phyloP scores from a whole-genome alignment of 2,329 filamentous ascomycete species.

The Penicillium brevicompactum region DNA sequence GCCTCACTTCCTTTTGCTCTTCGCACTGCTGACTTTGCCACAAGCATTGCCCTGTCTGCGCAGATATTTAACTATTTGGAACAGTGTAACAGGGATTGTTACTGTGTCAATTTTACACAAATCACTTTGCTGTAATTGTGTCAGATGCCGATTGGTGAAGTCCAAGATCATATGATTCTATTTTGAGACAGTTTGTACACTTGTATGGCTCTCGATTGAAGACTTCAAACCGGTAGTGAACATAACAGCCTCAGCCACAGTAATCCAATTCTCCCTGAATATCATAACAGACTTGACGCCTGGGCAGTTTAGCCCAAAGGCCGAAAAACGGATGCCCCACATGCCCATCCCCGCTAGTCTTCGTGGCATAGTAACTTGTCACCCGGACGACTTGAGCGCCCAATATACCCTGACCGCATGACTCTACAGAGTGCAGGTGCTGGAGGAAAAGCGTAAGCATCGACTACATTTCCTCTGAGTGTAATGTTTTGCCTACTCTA shows the following conservation, averaged over 20 bases:
- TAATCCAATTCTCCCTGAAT: neutral
- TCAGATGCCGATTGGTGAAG: no score
- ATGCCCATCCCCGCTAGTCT: constrained; percentile 47
- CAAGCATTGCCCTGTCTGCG: neutral
- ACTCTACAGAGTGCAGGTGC: constrained; percentile 39
- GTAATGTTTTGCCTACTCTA: no score
- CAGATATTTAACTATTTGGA: no score
- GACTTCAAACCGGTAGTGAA: no score
- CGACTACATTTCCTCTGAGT: no score
- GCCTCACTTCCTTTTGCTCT: neutral
- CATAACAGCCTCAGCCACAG: neutral
- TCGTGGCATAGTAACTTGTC: constrained; percentile 42
- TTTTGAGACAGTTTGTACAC: no score
- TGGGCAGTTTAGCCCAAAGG: constrained; percentile 57
- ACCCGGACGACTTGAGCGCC: constrained; percentile 58
- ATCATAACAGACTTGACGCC: constrained; percentile 36
- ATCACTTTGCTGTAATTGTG: no score
- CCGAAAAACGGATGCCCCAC: constrained; percentile 30
- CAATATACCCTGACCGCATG: constrained; percentile 60
- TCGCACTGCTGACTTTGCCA: neutral
- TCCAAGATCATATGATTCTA: no score
- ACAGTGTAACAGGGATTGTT: no score
- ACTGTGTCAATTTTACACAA: no score
- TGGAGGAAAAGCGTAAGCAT: no score
- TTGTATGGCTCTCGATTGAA: no score